phyloP scores from a whole-genome alignment of 2,329 filamentous ascomycete genomes.

The Paecilomyces fulvus region DNA sequence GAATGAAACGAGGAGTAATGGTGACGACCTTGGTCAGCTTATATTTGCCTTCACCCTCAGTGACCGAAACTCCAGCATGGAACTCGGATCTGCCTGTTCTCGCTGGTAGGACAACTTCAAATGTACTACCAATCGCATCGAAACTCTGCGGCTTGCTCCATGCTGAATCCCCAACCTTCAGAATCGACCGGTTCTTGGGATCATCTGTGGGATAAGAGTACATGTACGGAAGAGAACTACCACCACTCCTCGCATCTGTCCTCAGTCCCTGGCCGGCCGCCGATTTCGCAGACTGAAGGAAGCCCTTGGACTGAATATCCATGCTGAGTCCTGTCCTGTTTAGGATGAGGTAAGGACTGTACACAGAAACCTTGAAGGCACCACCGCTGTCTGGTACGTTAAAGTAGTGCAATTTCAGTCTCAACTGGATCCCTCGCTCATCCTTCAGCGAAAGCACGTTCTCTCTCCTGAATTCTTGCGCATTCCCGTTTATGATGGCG shows the following conservation, averaged over 20 bases:
- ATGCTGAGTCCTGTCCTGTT: constrained; percentile 92
- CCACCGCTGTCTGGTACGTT: constrained; percentile 85
- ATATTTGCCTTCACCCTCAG: constrained; percentile 92
- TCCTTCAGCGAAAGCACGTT: constrained; percentile 74
- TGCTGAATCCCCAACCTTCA: constrained; percentile 80
- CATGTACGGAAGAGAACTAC: constrained; percentile 80
- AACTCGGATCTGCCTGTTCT: constrained; percentile 67
- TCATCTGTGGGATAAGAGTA: constrained; percentile 89
- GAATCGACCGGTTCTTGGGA: constrained; percentile 76
- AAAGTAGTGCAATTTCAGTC: constrained; percentile 83
- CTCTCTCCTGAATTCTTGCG: constrained; percentile 80
- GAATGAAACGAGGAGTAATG: constrained; percentile 80
- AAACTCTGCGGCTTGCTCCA: constrained; percentile 99
- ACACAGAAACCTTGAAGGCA: constrained; percentile 91
- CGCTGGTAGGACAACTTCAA: constrained; percentile 77
- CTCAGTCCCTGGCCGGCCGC: constrained; percentile 72
- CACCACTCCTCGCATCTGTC: constrained; percentile 42
- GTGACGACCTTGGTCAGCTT: constrained; percentile 95
- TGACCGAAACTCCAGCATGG: constrained; percentile 80
- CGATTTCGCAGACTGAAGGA: constrained; percentile 72
- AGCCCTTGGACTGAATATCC: constrained; percentile 78
- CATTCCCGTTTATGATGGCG: constrained; percentile 87
- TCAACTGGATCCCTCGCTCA: constrained; percentile 66
- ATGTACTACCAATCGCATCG: constrained; percentile 89
- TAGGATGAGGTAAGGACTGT: constrained; percentile 86